Evolutionary conservation across 805 yeast species (phyloP).

Genomic region (Ogataea ganodermae): DNA sequence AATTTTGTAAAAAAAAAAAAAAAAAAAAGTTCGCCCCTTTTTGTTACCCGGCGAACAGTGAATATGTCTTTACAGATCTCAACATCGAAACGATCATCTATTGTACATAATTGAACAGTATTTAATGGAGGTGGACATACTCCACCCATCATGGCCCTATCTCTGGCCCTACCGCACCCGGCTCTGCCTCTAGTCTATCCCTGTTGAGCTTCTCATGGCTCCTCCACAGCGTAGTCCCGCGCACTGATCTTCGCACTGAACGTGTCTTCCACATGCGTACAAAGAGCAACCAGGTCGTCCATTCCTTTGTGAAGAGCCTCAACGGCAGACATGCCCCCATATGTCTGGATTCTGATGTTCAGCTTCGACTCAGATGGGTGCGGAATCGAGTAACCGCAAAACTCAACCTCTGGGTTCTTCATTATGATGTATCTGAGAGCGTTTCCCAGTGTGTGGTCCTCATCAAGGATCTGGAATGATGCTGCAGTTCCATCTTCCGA

Average conservation of each 20-base stretch:
- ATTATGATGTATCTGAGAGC: slow-evolving; percentile 90
- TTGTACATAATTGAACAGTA: slow-evolving; percentile 7
- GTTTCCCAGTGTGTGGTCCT: slow-evolving; percentile 96
- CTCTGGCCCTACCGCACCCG: too few relatives aligned
- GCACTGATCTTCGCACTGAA: slow-evolving; percentile 70
- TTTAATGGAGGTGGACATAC: background rate
- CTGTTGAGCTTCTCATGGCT: slow-evolving; percentile 43
- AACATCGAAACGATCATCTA: slow-evolving; percentile 5
- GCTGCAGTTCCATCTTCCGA: slow-evolving; percentile 94
- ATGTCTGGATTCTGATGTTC: slow-evolving; percentile 92
- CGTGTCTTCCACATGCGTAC: slow-evolving; percentile 78
- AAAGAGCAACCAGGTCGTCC: slow-evolving; percentile 78
- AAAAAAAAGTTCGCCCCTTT: slow-evolving; percentile 1
- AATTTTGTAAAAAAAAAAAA: slow-evolving; percentile 9
- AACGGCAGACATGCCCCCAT: slow-evolving; percentile 79
- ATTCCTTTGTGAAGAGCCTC: slow-evolving; percentile 93
- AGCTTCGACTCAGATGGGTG: slow-evolving; percentile 93
- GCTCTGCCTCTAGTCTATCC: too few relatives aligned
- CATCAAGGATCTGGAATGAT: slow-evolving; percentile 88
- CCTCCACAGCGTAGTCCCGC: slow-evolving; percentile 51
- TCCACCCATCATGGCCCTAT: too few relatives aligned
- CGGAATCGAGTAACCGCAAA: slow-evolving; percentile 97
- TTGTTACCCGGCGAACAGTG: slow-evolving; percentile 13
- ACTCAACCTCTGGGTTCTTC: slow-evolving; percentile 98
- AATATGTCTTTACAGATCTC: background rate